These are phyloP conservation scores for Boletus sp. DNA, from an alignment of 768 basidiomycete genomes.

Conservation along the genomic window DNA sequence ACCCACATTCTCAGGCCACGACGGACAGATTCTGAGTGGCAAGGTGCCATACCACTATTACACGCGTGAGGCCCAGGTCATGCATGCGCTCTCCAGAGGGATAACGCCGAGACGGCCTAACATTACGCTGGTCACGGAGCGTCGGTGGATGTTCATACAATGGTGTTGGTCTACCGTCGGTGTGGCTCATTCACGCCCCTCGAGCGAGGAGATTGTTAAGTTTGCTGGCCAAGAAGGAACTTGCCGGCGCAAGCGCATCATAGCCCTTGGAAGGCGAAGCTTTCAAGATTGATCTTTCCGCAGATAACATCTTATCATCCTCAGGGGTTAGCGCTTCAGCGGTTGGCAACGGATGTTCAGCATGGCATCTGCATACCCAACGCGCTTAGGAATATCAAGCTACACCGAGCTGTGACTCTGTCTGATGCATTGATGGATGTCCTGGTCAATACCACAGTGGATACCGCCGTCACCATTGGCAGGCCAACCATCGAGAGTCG, in stretches of 20 bases:
- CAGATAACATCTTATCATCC: no score
- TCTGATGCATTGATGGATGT: background rate
- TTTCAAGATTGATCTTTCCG: background rate
- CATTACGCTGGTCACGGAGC: background rate
- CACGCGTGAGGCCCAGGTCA: no score
- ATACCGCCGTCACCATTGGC: background rate
- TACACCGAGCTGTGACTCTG: background rate
- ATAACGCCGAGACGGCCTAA: background rate
- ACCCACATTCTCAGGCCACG: no score
- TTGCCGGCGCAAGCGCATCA: background rate
- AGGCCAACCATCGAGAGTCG: no score
- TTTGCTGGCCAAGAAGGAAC: slow-evolving; percentile 3
- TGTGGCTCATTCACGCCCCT: slow-evolving; percentile 27
- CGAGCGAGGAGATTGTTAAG: slow-evolving; percentile 24
- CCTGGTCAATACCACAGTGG: background rate
- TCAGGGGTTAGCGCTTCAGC: background rate
- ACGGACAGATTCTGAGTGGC: no score
- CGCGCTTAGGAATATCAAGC: background rate
- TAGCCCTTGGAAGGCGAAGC: background rate
- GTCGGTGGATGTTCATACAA: slow-evolving; percentile 12
- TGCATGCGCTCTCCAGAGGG: background rate
- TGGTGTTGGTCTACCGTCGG: slow-evolving; percentile 25
- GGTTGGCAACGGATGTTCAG: background rate
- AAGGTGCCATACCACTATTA: no score
- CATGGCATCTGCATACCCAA: background rate